A percentile compares a stretch with the other conserved stretches of the same genome.
Conservation (phyloP, 257 asterid species). For the Gentiana dahurica region DNA sequence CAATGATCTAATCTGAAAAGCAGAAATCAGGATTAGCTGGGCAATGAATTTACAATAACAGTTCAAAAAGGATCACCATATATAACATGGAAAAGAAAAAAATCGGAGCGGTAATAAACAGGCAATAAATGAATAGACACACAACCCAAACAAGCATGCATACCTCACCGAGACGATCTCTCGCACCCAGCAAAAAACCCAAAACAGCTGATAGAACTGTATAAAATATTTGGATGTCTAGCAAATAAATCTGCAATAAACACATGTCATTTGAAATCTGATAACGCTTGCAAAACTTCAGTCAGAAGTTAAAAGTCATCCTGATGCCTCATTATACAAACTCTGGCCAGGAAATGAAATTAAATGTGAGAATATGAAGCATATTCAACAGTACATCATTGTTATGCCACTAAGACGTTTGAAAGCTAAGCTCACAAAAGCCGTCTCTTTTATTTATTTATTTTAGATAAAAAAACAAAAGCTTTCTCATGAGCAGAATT, state of each 20-base stretch:
- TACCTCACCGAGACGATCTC: constrained; percentile 98
- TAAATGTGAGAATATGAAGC: neutral
- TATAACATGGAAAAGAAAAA: neutral
- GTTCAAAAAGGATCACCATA: constrained; percentile 2
- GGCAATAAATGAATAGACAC: neutral
- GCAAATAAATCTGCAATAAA: constrained; percentile 70
- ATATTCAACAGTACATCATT: neutral
- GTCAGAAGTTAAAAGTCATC: neutral
- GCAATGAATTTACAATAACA: neutral
- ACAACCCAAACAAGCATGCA: neutral
- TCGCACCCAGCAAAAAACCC: constrained; percentile 94
- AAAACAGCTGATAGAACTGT: constrained; percentile 75
- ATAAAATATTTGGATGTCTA: constrained; percentile 86
- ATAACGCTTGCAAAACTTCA: constrained; percentile 5
- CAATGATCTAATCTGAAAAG: constrained; percentile 81
- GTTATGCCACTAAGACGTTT: no score
- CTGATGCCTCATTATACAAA: neutral
- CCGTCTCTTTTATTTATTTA: no score
- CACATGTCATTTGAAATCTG: constrained; percentile 2
- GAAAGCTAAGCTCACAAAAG: no score
- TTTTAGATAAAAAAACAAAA: no score
- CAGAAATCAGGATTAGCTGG: constrained; percentile 7
- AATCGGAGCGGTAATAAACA: neutral
- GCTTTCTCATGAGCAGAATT: no score
- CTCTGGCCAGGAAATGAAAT: neutral